Conservation (phyloP, 768 basidiomycete species). For the Russula ochroleuca region DNA sequence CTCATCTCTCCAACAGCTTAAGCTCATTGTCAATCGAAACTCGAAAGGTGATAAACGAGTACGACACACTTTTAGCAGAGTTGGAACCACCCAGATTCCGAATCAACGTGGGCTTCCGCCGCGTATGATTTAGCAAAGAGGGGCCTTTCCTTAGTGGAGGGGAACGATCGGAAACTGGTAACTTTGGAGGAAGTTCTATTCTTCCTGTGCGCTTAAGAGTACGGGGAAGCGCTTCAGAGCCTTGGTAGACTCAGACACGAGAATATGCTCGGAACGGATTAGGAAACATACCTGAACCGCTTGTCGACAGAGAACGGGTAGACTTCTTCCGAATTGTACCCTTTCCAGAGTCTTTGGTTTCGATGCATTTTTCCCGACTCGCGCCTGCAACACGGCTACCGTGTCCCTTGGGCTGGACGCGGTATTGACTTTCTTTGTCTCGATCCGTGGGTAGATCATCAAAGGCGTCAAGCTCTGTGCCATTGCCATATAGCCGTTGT, state of each 20-base stretch:
- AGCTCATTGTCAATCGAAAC: constrained; percentile 11
- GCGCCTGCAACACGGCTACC: constrained; percentile 59
- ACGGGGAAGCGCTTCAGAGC: constrained; percentile 19
- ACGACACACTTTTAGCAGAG: constrained; percentile 65
- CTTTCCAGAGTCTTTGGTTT: constrained; percentile 44
- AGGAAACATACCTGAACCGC: constrained; percentile 34
- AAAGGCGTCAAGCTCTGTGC: constrained; percentile 83
- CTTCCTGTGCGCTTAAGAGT: constrained; percentile 53
- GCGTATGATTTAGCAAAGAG: constrained; percentile 46
- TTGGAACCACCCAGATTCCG: constrained; percentile 68
- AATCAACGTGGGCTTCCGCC: constrained; percentile 82
- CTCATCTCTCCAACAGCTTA: constrained; percentile 94
- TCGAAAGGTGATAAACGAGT: constrained; percentile 20
- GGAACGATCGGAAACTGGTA: constrained; percentile 29
- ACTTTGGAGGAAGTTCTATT: constrained; percentile 50
- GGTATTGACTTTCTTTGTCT: constrained; percentile 72
- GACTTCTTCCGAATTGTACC: constrained; percentile 56
- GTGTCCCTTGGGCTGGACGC: constrained; percentile 67
- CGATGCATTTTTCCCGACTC: constrained; percentile 42
- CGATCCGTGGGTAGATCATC: constrained; percentile 86
- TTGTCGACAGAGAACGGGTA: constrained; percentile 43
- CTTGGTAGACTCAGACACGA: constrained; percentile 26
- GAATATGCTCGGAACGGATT: constrained; percentile 30
- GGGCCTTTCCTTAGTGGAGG: constrained; percentile 51
- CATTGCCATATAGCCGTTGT: constrained; percentile 72